Conservation (phyloP, 768 basidiomycete species). For the Mycena venus region DNA sequence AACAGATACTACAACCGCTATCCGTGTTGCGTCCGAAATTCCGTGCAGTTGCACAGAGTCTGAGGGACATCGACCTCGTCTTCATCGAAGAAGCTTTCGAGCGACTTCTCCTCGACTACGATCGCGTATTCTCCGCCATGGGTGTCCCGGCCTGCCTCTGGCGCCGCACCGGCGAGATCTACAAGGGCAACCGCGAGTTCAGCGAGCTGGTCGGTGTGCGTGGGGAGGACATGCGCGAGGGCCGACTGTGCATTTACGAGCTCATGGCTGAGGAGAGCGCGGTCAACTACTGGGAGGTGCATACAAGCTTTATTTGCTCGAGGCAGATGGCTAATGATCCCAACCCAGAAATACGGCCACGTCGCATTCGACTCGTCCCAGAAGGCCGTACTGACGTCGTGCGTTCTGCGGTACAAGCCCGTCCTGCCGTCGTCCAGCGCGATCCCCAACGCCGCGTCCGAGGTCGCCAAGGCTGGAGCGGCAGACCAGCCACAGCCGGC, state of each 20-base stretch:
- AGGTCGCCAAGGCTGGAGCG: constrained; percentile 25
- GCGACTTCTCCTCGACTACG: constrained; percentile 93
- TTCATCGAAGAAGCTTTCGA: constrained; percentile 99
- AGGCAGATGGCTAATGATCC: not conserved
- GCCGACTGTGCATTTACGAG: constrained; percentile 96
- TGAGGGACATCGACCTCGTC: constrained; percentile 91
- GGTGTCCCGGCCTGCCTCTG: constrained; percentile 97
- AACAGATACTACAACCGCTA: constrained; percentile 91
- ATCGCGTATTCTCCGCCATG: constrained; percentile 95
- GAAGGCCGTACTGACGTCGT: constrained; percentile 94
- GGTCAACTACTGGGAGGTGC: constrained; percentile 97
- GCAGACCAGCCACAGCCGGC: constrained; percentile 17
- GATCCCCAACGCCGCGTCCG: constrained; percentile 36
- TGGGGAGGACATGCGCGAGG: constrained; percentile 90
- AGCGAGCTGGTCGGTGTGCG: constrained; percentile 91
- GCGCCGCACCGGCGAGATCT: constrained; percentile 97
- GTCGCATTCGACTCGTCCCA: constrained; percentile 94
- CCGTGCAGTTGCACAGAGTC: constrained; percentile 85
- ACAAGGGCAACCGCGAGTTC: constrained; percentile 98
- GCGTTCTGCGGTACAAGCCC: constrained; percentile 87
- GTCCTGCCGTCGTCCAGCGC: constrained; percentile 58
- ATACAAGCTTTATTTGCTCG: constrained; percentile 13
- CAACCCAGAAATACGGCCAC: constrained; percentile 88
- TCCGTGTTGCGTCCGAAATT: constrained; percentile 90
- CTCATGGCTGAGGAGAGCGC: constrained; percentile 98